Percentiles rank a stretch among this genome's conserved stretches.
Evolutionary conservation across 768 basidiomycete genomes (phyloP).

Genomic region (Psilocybe subaeruginosa): DNA sequence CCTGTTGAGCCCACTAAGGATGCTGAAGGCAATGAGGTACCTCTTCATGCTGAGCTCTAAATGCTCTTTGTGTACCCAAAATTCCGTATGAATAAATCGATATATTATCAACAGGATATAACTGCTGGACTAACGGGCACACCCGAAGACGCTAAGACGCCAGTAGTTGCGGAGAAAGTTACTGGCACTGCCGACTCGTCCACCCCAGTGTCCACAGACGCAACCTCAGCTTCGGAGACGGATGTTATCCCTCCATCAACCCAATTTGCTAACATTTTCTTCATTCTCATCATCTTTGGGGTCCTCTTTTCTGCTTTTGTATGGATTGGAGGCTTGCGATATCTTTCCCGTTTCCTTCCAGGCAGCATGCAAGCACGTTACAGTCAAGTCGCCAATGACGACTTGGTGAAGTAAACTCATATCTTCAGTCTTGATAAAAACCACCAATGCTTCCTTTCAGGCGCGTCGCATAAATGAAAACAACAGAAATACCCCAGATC

Average conservation of each 20-base stretch:
- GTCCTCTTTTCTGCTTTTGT: constrained; percentile 46
- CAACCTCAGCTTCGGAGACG: constrained; percentile 15
- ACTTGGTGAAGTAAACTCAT: constrained; percentile 49
- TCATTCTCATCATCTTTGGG: constrained; percentile 46
- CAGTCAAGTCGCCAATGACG: constrained; percentile 50
- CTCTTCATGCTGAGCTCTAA: constrained; percentile 91
- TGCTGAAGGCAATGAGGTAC: constrained; percentile 85
- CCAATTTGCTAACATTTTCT: constrained; percentile 33
- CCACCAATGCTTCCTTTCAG: constrained; percentile 21
- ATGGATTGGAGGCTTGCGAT: constrained; percentile 57
- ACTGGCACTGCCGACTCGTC: constrained; percentile 13
- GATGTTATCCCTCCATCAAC: constrained; percentile 8
- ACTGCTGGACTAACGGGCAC: constrained; percentile 21
- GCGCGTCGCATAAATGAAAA: constrained; percentile 26
- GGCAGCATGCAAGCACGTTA: constrained; percentile 39
- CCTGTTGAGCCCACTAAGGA: constrained; percentile 56
- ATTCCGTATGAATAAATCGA: constrained; percentile 54
- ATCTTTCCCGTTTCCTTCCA: constrained; percentile 43
- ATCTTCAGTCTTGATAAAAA: constrained; percentile 7
- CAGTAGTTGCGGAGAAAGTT: constrained; percentile 19
- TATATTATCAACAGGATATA: constrained; percentile 50
- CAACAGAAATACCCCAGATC: neutral
- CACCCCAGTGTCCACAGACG: constrained; percentile 8
- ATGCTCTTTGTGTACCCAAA: constrained; percentile 44
- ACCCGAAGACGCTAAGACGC: constrained; percentile 15